Evolutionary conservation across 148 eudicot species (phyloP).

Genomic region (Vaccinium myrtillus): DNA sequence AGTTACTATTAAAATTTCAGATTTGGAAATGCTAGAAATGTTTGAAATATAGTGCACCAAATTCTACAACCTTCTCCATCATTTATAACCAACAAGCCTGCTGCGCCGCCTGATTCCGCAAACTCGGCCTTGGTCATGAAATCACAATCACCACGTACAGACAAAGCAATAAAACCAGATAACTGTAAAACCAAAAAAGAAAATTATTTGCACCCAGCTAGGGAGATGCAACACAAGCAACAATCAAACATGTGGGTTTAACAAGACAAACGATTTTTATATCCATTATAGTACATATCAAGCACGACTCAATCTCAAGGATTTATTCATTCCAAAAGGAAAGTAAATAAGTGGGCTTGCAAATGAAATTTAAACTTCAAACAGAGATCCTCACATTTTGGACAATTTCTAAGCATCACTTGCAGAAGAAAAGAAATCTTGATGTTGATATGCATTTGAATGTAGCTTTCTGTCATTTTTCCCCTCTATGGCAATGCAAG

Average conservation of each 20-base stretch:
- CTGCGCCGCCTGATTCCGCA: conserved; percentile 69
- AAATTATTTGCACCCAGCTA: not conserved
- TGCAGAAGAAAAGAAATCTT: not conserved
- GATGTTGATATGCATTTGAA: not conserved
- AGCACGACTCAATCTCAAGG: not conserved
- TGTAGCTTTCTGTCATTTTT: not conserved
- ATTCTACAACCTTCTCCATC: conserved; percentile 53
- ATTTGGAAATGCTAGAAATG: not conserved
- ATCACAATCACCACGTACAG: conserved; percentile 64
- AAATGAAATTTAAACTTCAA: not conserved
- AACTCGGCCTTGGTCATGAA: conserved; percentile 57
- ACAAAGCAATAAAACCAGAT: conserved; percentile 47
- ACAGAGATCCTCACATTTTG: not conserved
- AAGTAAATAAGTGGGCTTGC: not conserved
- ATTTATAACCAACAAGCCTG: conserved; percentile 61
- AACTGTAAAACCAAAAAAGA: conserved; percentile 36
- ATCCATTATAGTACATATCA: conserved; percentile 2
- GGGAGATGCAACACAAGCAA: not conserved
- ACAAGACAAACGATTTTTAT: not conserved
- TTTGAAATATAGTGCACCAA: not conserved
- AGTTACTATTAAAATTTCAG: not conserved
- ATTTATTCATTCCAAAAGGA: not conserved
- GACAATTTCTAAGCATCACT: not conserved
- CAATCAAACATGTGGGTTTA: not conserved
- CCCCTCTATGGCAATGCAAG: not conserved